Percentiles rank a stretch among this genome's conserved stretches.
Conservation (phyloP, 2,329 filamentous ascomycete species). For the Colletotrichum musae region DNA sequence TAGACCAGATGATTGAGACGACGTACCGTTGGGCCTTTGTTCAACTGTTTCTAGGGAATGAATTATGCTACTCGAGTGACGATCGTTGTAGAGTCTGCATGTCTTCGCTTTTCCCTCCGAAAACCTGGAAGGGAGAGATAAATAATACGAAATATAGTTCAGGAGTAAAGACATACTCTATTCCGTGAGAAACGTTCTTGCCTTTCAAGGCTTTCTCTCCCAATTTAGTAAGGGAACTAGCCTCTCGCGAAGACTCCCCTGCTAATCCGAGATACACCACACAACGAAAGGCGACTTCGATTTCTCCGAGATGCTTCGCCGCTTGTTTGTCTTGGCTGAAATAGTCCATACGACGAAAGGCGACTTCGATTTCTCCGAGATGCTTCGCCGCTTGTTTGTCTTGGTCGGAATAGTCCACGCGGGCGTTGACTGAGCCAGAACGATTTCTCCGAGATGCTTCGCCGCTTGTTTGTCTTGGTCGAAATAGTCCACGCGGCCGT, state of each 20-base stretch:
- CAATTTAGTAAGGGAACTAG: neutral
- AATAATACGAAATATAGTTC: neutral
- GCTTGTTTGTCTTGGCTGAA: neutral
- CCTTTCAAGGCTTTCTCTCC: conserved; percentile 18
- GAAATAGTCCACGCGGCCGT: neutral
- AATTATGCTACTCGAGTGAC: too few relatives aligned
- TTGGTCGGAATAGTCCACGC: neutral
- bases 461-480: neutral
- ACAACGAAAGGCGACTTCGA: neutral
- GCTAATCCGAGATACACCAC: too few relatives aligned
- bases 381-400: conserved; percentile 3
- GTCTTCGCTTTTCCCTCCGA: neutral
- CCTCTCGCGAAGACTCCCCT: neutral
- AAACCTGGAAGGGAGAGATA: neutral
- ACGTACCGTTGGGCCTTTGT: too few relatives aligned
- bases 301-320: conserved; percentile 7
- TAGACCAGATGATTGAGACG: too few relatives aligned
- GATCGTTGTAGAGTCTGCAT: too few relatives aligned
- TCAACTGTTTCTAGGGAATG: too few relatives aligned
- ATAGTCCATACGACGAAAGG: neutral
- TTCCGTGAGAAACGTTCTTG: conserved; percentile 4
- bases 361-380: conserved; percentile 5
- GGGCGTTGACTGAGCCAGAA: neutral
- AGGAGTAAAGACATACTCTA: neutral
- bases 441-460: conserved; percentile 12